Percentiles rank a stretch among this genome's conserved stretches.
These are phyloP conservation scores for Aureobasidium lini DNA, from an alignment of 2,329 filamentous ascomycete genomes.

Conservation along the genomic window DNA sequence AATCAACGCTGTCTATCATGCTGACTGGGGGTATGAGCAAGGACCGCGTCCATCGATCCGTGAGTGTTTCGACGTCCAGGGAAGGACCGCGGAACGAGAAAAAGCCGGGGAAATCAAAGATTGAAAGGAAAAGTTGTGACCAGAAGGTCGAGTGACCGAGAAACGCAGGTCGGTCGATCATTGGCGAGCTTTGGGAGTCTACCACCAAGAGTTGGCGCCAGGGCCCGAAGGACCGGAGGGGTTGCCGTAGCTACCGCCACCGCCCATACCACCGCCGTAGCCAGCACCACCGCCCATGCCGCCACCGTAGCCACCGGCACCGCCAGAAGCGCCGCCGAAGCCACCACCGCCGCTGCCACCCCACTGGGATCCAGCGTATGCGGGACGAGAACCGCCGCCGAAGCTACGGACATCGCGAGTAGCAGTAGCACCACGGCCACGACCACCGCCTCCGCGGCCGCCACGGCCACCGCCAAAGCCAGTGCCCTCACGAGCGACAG, in stretches of 20 bases:
- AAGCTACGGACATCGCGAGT: conserved; percentile 78
- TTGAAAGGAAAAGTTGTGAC: conserved; percentile 19
- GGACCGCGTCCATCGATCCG: conserved; percentile 23
- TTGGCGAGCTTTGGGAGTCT: conserved; percentile 24
- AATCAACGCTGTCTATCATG: conserved; percentile 45
- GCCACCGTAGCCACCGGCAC: conserved; percentile 27
- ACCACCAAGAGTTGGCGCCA: conserved; percentile 52
- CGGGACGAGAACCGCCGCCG: conserved; percentile 41
- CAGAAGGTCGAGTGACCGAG: conserved; percentile 8
- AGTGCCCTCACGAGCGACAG: conserved; percentile 88
- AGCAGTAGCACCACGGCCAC: conserved; percentile 60
- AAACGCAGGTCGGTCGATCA: background rate
- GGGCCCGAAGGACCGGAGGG: conserved; percentile 56
- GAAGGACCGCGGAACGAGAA: conserved; percentile 25
- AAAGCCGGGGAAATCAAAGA: conserved; percentile 18
- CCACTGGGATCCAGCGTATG: conserved; percentile 55
- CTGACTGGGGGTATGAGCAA: conserved; percentile 40
- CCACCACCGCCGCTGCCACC: conserved; percentile 38
- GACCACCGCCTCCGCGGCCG: conserved; percentile 58
- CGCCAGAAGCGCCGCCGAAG: conserved; percentile 34
- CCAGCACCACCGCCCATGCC: conserved; percentile 38
- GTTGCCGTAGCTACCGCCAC: conserved; percentile 56
- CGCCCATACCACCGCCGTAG: conserved; percentile 31
- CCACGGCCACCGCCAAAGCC: conserved; percentile 64
- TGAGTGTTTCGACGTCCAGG: conserved; percentile 21